Base-by-base conservation (phyloP, 2,329 filamentous ascomycete genomes). In the Fusarium redolens region DNA sequence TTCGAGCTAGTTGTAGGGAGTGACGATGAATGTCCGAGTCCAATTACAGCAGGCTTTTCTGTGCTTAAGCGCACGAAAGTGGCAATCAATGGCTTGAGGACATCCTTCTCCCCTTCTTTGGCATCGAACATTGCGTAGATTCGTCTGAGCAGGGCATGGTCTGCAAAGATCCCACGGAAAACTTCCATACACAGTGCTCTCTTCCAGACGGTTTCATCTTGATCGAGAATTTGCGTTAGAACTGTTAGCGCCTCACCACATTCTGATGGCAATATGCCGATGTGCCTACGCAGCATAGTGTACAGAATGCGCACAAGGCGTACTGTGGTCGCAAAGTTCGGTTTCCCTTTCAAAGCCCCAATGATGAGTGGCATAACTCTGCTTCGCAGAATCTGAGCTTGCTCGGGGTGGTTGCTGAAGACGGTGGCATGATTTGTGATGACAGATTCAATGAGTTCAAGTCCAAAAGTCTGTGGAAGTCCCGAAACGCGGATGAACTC, bases 391-490 rank as follows among this genome's bases (percentile, higher is more conserved):
- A 97, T 90, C 72, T 96, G 88, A 9, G 92, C 89, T 80, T 97
- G 93, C 78, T 98, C 95, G 1, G 90, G 87, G 78, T 98, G 95
- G 6, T 87, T 86, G 22, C 91, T 85, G 80, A 98, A 96, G 33
- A 97, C 90, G 57, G 87, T 86, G n/a, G 92, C 89, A 84, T 98
- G 94, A 76, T 95, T 97, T 30, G 92, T 92, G 66, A 99, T 85
- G 58, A 97, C 91, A 2, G 94, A 96, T 82, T 98, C 95, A 75
- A 99, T 94, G 61, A 98, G 87, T 79, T 99, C 96, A 3, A 99
- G 84, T 10, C 95, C 93, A 75, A 97, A 96, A 1, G 93, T 92
- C 75, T 94, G 91, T 0, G 94, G 91, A 14, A 98, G 86, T 7
- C 90, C 90, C 17, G 93, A 91, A 76, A 96, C 93, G 37, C 91